Evolutionary conservation across 176 grass and related monocot genomes (phyloP).

Genomic region (Ensete ventricosum): DNA sequence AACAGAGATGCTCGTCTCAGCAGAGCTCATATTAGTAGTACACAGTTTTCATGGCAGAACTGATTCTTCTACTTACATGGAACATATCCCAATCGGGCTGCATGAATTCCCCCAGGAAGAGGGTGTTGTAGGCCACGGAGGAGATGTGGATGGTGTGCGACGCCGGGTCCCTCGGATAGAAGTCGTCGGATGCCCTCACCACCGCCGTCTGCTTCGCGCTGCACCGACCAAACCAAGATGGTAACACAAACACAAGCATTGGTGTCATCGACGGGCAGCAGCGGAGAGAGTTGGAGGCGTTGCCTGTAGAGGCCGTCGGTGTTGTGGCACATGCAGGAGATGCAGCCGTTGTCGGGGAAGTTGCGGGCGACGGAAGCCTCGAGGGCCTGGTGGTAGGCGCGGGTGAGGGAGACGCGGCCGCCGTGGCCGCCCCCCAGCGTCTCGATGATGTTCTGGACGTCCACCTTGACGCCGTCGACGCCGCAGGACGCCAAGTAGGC

Average conservation of each 20-base stretch:
- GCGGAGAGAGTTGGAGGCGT: too few species aligned
- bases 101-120: slow-evolving; percentile 92
- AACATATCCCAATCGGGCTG: slow-evolving; percentile 98
- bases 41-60: not conserved
- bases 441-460: slow-evolving; percentile 86
- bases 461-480: slow-evolving; percentile 82
- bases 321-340: slow-evolving; percentile 92
- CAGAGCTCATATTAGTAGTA: too few species aligned
- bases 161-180: slow-evolving; percentile 68
- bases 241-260: not conserved
- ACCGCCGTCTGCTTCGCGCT: slow-evolving; percentile 56
- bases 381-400: slow-evolving; percentile 54
- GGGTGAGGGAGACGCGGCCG: slow-evolving; percentile 48
- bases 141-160: slow-evolving; percentile 79
- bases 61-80: slow-evolving; percentile 25
- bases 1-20: not conserved
- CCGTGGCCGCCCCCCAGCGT: slow-evolving; percentile 61
- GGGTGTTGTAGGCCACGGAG: slow-evolving; percentile 59
- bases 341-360: slow-evolving; percentile 74
- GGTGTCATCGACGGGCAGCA: too few species aligned
- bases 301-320: slow-evolving; percentile 65
- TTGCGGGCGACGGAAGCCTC: slow-evolving; percentile 47
- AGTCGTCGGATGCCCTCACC: slow-evolving; percentile 74
- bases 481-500: slow-evolving; percentile 57
- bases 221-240: not conserved